phyloP scores from a whole-genome alignment of 768 basidiomycete genomes.

The Lactifluus rugatus region DNA sequence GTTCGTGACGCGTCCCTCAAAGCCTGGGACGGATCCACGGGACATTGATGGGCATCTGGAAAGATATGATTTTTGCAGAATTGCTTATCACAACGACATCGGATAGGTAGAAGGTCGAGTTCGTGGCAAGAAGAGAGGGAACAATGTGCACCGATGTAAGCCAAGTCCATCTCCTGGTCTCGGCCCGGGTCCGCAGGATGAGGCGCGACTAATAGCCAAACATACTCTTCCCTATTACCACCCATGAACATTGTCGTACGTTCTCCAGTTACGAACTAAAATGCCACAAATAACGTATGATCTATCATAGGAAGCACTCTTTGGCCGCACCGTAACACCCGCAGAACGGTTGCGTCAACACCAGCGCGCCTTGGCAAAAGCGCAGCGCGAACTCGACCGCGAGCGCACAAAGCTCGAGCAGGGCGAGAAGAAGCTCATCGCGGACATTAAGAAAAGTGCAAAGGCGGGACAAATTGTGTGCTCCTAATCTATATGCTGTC shows the following conservation, averaged over 20 bases:
- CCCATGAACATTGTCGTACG: conserved; percentile 76
- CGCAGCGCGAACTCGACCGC: conserved; percentile 95
- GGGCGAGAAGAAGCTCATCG: conserved; percentile 92
- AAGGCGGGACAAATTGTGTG: conserved; percentile 89
- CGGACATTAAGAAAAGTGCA: conserved; percentile 94
- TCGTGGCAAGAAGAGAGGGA: conserved; percentile 46
- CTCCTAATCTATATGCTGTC: not conserved
- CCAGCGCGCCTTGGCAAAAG: conserved; percentile 91
- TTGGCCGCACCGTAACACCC: conserved; percentile 89
- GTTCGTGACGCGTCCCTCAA: not conserved
- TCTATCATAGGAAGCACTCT: conserved; percentile 74
- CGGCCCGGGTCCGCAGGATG: not conserved
- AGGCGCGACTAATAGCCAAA: not conserved
- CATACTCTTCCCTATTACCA: not conserved
- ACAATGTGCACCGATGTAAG: conserved; percentile 57
- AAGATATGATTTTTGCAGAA: conserved; percentile 60
- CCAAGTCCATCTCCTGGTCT: conserved; percentile 31
- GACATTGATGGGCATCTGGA: conserved; percentile 53
- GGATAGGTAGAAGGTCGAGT: conserved; percentile 71
- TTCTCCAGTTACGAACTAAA: not conserved
- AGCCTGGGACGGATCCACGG: conserved; percentile 16
- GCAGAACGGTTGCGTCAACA: conserved; percentile 96
- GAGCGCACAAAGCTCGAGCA: conserved; percentile 91
- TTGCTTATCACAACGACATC: conserved; percentile 46
- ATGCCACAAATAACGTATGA: not conserved